Evolutionary conservation across 441 rosid genomes (phyloP), one percentile per base, ranked within the genome.

Genomic region (Euphorbia corollata): DNA sequence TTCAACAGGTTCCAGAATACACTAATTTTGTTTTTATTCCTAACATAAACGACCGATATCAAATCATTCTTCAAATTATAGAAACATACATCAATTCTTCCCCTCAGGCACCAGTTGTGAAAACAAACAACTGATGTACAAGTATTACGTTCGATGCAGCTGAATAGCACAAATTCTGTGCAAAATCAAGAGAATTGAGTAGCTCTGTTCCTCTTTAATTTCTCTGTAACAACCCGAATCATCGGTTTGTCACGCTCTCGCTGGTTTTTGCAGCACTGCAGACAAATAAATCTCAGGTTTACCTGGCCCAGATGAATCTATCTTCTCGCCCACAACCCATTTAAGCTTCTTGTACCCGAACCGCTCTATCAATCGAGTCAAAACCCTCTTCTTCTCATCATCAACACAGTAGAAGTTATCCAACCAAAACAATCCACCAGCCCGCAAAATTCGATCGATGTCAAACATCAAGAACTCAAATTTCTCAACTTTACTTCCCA

Each of bases 381-480:
- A 74, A 15, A 75, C 78, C 71, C 72, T 81, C 83, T 86, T 94
- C 86, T 87, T 89, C 68, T 80, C 86, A 10, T 88, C 92, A 11
- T 70, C 77, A 18, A 82, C 87, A 62, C 90, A 94, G 15, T 68
- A 76, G 68, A 86, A 89, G 65, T 85, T 94, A 71, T 94, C 97
- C 77, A 94, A 70, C 99, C 97, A 92, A 56, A 92, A 75, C 79
- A 90, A 77, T 1, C 96, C 97, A 19, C 94, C 91, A 0, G 92
- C 86, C 59, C 96, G 82, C 79, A 91, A 68, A 68, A 91, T 71
- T 55, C 99, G 84, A 77, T 94, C 99, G 1, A 91, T 64, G 76
- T 94, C 99, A 54, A 94, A 94, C 97, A 89, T 87, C 74, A 94
- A 78, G 83, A 91, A 94, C 87, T 94, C 99, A 55, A 94, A 24